phyloP scores from a whole-genome alignment of 1,284 basidiomycete species.

The Ceratorhiza oryzae-sativae region DNA sequence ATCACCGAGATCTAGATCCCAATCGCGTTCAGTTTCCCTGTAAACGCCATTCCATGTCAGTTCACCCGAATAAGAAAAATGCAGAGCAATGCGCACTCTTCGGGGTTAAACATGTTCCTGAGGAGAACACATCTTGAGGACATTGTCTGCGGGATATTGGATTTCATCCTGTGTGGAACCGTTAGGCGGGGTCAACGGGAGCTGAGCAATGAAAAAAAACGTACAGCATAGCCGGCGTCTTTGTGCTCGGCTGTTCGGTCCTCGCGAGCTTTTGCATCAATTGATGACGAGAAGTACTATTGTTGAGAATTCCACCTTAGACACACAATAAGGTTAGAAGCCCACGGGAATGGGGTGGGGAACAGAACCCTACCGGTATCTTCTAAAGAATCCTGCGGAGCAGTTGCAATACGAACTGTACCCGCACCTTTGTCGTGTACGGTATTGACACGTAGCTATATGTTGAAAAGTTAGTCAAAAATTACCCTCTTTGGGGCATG shows the following conservation, averaged over 20 bases:
- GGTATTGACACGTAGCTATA: conserved; percentile 84
- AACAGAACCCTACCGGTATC: conserved; percentile 64
- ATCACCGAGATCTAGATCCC: conserved; percentile 95
- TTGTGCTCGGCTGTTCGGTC: conserved; percentile 70
- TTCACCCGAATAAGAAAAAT: background rate
- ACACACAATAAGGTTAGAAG: conserved; percentile 53
- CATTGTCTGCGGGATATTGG: conserved; percentile 77
- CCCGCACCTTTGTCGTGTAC: conserved; percentile 86
- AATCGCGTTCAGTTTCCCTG: conserved; percentile 93
- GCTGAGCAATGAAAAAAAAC: conserved; percentile 48
- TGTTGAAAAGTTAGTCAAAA: conserved; percentile 31
- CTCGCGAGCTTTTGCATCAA: conserved; percentile 99
- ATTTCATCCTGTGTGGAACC: conserved; percentile 58
- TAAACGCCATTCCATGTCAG: conserved; percentile 6
- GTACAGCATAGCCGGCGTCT: conserved; percentile 64
- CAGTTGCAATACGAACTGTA: conserved; percentile 45
- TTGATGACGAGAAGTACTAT: conserved; percentile 93
- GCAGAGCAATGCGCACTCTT: conserved; percentile 69
- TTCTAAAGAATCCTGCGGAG: conserved; percentile 75
- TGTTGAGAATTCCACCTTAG: conserved; percentile 69
- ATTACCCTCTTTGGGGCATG: conserved; percentile 10
- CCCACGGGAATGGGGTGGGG: conserved; percentile 17
- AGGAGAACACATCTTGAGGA: conserved; percentile 85
- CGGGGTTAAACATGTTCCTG: conserved; percentile 97
- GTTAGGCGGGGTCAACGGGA: conserved; percentile 41